Conservation (phyloP, 2,329 filamentous ascomycete species). For the Rhynchosporium secalis region DNA sequence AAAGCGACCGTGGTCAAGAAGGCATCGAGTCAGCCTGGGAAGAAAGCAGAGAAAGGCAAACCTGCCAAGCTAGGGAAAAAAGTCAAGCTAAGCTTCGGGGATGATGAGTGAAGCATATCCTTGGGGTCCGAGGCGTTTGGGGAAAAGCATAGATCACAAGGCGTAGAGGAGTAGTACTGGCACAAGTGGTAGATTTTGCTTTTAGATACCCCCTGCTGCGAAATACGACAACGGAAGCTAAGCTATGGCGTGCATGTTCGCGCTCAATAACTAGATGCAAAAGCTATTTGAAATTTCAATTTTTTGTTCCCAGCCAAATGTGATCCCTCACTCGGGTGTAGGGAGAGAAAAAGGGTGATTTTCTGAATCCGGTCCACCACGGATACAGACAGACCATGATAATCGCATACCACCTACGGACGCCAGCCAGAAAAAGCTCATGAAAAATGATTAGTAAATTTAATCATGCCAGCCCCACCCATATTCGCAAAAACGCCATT, state of each 20-base stretch:
- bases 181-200: constrained; percentile 16
- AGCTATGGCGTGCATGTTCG: background rate
- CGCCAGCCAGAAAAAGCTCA: constrained; percentile 13
- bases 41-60: constrained; percentile 35
- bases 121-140: background rate
- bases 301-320: background rate
- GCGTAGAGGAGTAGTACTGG: constrained; percentile 14
- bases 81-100: constrained; percentile 67
- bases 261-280: constrained; percentile 2
- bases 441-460: constrained; percentile 7
- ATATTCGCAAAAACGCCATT: constrained; percentile 15
- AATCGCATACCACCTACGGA: constrained; percentile 5
- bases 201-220: constrained; percentile 19
- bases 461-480: constrained; percentile 12
- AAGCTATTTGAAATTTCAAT: constrained; percentile 3
- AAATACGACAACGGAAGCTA: constrained; percentile 7
- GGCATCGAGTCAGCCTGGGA: constrained; percentile 20
- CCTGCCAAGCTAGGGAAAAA: constrained; percentile 50
- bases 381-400: constrained; percentile 17
- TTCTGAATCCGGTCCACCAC: background rate
- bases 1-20: constrained; percentile 7
- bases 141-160: background rate
- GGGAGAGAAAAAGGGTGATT: background rate
- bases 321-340: background rate
- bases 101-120: constrained; percentile 49